Base-by-base conservation (phyloP, 176 grass and related monocot species). In the Canna indica region DNA sequence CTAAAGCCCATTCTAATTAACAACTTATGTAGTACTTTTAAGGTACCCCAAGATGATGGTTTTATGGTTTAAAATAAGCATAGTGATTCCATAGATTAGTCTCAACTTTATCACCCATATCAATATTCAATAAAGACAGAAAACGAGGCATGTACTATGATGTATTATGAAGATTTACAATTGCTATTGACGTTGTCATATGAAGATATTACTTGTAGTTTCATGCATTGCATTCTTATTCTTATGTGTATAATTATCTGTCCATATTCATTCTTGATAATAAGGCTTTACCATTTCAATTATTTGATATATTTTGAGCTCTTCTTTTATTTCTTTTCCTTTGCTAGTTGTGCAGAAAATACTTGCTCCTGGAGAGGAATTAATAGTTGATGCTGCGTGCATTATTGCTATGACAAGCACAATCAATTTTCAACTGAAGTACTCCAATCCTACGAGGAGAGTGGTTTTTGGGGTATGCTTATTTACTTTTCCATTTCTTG, bases 261-360 rank as follows among this genome's bases (percentile, higher is more conserved):
- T 54, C 17, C 18, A 50, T 50, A 22, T 54, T 54, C 17, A 54
- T 54, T 54, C n/a, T 20, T 10, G 50, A 50, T 50, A 15, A 53
- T 18, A 24, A n/a, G 50, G 50, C 50, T 53, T n/a, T 53, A 0
- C 1, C 4, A 54, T 22, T n/a, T 30, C 52, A 64, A 24, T 33
- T 57, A 56, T 69, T 67, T 74, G 41, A 53, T 60, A 68, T 29
- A 30, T 80, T 74, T 39, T 57, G n/a, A 73, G 34, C 10, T 25
- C 34, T 34, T 31, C 31, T 9, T 30, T 13, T 13, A 14, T 54
- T 31, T 11, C 31, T 13, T 31, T 62, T n/a, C 6, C 45, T 53
- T 58, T 59, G 64, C 62, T 66, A 93, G 94, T 99, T 74, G 91
- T 81, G 82, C 94, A 93, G 84, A 93, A 99, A 87, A 83, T 99